Evolutionary conservation across 1,139 yeast genomes (phyloP).

Genomic region (Blastobotrys arbuscula): DNA sequence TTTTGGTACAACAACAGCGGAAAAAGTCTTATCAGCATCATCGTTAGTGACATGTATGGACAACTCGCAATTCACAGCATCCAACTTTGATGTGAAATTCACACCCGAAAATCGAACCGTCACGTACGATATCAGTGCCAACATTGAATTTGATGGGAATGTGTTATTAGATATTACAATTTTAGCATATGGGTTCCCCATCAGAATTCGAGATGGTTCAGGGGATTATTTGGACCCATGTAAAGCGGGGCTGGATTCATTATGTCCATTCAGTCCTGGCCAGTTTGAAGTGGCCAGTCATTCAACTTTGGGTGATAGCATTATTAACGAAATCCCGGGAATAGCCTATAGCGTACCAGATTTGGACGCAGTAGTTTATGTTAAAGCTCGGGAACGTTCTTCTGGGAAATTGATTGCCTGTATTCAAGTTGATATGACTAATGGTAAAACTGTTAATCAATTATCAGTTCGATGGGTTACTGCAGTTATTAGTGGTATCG

Average conservation of each 20-base stretch:
- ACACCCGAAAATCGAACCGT: slow-evolving; percentile 62
- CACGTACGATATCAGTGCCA: slow-evolving; percentile 66
- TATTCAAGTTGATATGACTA: slow-evolving; percentile 76
- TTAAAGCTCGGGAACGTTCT: slow-evolving; percentile 47
- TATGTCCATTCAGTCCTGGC: slow-evolving; percentile 86
- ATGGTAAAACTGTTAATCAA: slow-evolving; percentile 90
- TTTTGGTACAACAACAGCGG: neutral
- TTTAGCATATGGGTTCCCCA: slow-evolving; percentile 76
- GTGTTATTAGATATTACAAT: slow-evolving; percentile 65
- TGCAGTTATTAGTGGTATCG: slow-evolving; percentile 88
- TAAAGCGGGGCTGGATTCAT: slow-evolving; percentile 40
- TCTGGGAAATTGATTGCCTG: slow-evolving; percentile 60
- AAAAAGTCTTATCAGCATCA: slow-evolving; percentile 30
- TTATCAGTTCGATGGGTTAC: slow-evolving; percentile 96
- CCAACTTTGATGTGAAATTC: slow-evolving; percentile 68
- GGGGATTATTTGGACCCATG: slow-evolving; percentile 63
- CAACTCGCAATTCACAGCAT: slow-evolving; percentile 77
- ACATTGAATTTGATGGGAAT: slow-evolving; percentile 68
- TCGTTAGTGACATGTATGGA: slow-evolving; percentile 91
- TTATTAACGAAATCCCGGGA: slow-evolving; percentile 60
- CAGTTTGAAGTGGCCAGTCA: slow-evolving; percentile 66
- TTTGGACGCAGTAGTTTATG: slow-evolving; percentile 86
- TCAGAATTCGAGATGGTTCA: slow-evolving; percentile 22
- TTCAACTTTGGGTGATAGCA: slow-evolving; percentile 41
- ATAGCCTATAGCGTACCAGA: slow-evolving; percentile 90